These are phyloP conservation scores for Nemania abortiva DNA, from an alignment of 2,329 filamentous ascomycete genomes.

Conservation along the genomic window DNA sequence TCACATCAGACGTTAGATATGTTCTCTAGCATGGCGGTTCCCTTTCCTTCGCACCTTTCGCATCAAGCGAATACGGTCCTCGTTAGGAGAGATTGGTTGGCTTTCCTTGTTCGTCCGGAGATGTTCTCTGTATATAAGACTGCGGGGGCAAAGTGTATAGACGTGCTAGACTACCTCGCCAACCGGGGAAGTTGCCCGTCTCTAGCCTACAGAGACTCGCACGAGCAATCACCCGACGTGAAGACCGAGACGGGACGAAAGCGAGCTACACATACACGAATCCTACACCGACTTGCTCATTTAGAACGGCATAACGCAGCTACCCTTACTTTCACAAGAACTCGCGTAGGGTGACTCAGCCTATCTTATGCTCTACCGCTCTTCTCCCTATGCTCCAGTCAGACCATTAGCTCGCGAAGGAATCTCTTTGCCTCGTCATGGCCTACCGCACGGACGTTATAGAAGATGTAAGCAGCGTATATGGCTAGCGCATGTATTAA, in stretches of 20 bases:
- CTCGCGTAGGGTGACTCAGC: neutral
- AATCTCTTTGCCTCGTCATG: neutral
- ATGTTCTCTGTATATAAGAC: neutral
- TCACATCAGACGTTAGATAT: neutral
- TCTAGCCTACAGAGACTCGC: neutral
- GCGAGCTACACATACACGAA: constrained; percentile 2
- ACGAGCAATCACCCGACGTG: neutral
- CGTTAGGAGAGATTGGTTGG: neutral
- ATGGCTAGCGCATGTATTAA: neutral
- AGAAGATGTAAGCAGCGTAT: neutral
- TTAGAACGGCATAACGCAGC: constrained; percentile 13
- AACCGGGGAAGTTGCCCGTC: neutral
- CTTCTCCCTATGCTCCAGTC: neutral
- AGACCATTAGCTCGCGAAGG: neutral
- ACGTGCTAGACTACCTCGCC: neutral
- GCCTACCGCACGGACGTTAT: neutral
- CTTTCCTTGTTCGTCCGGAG: too few relatives aligned
- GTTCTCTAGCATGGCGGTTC: neutral
- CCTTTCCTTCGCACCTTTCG: neutral
- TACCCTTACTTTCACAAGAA: constrained; percentile 15
- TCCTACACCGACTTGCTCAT: constrained; percentile 9
- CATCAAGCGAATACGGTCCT: neutral
- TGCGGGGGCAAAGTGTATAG: neutral
- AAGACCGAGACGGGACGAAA: neutral
- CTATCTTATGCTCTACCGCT: neutral